These are phyloP conservation scores for Serendipita sp. DNA, from an alignment of 768 basidiomycete species.

Conservation along the genomic window DNA sequence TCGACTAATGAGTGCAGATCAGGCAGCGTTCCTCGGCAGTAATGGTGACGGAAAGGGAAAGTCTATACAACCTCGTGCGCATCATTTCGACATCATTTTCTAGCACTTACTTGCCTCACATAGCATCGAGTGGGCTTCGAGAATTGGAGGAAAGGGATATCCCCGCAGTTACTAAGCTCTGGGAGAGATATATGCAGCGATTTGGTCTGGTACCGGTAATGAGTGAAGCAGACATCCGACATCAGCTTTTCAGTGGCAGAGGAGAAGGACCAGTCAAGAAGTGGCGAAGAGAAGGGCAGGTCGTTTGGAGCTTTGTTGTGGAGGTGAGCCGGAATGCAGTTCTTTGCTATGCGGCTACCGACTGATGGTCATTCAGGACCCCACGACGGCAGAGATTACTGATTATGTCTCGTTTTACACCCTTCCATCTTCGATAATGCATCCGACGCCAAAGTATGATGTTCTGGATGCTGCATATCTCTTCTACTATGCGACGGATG, in stretches of 20 bases:
- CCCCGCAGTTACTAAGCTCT: constrained; percentile 49
- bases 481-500: constrained; percentile 84
- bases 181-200: constrained; percentile 62
- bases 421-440: constrained; percentile 83
- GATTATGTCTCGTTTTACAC: constrained; percentile 97
- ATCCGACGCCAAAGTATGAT: constrained; percentile 45
- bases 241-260: constrained; percentile 77
- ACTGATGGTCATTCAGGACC: constrained; percentile 41
- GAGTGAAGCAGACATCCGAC: constrained; percentile 59
- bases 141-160: constrained; percentile 81
- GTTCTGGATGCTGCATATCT: constrained; percentile 86
- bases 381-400: constrained; percentile 65
- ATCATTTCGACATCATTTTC: neutral
- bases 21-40: neutral
- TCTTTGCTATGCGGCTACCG: neutral
- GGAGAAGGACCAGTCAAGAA: constrained; percentile 36
- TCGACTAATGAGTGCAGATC: constrained; percentile 21
- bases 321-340: constrained; percentile 40
- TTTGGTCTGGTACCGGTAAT: constrained; percentile 73
- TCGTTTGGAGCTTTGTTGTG: constrained; percentile 92
- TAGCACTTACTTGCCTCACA: constrained; percentile 7
- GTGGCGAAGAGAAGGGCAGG: constrained; percentile 57
- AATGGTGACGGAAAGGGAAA: neutral
- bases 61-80: neutral
- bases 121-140: constrained; percentile 40